Percentiles rank a stretch among this genome's conserved stretches.
These are phyloP conservation scores for Zizania palustris DNA, from an alignment of 202 grass and related monocot genomes.

Conservation along the genomic window DNA sequence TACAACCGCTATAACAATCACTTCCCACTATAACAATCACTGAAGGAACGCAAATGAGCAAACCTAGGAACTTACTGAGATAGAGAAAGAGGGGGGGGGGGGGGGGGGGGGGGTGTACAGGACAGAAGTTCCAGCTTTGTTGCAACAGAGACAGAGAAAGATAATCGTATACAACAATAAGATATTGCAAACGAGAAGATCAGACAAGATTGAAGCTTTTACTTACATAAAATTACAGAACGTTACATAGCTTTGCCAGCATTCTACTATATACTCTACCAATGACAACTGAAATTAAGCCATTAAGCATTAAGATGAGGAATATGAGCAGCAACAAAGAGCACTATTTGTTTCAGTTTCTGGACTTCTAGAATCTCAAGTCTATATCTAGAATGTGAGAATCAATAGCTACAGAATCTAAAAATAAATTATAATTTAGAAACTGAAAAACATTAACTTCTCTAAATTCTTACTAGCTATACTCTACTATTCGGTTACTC, in stretches of 20 bases:
- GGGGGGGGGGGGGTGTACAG: too few species aligned
- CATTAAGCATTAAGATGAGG: too few species aligned
- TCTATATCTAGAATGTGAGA: too few species aligned
- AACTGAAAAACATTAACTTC: too few species aligned
- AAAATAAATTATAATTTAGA: too few species aligned
- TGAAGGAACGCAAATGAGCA: not conserved
- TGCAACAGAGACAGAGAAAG: constrained; percentile 16
- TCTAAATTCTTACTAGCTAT: too few species aligned
- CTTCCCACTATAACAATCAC: not conserved
- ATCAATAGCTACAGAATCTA: too few species aligned
- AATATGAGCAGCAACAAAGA: not conserved
- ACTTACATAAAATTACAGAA: constrained; percentile 30
- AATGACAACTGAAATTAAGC: not conserved
- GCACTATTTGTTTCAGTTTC: too few species aligned
- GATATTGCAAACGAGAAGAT: not conserved
- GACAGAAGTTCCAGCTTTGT: constrained; percentile 14
- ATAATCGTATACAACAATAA: not conserved
- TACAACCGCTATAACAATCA: too few species aligned
- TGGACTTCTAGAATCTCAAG: too few species aligned
- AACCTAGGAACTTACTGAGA: not conserved
- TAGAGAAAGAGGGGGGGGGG: not conserved
- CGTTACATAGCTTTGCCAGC: not conserved
- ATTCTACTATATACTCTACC: constrained; percentile 9
- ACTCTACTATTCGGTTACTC: too few species aligned
- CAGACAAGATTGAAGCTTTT: constrained; percentile 26